Conservation (phyloP, 2,329 filamentous ascomycete species). For the Lachnellula subtilissima region DNA sequence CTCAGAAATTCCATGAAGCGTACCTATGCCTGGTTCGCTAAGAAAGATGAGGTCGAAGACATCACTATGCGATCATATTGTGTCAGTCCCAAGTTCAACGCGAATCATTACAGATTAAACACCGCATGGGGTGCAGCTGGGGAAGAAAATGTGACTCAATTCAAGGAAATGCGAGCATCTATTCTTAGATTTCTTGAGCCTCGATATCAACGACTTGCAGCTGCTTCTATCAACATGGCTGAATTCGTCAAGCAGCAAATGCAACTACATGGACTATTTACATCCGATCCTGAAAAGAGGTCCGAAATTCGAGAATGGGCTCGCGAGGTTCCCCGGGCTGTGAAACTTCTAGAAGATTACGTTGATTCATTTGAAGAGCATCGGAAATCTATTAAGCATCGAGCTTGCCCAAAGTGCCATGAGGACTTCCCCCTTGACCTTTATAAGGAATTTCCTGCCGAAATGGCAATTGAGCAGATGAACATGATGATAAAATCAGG, state of each 20-base stretch:
- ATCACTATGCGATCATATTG: neutral
- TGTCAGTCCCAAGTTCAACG: neutral
- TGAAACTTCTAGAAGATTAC: neutral
- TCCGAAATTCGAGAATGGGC: neutral
- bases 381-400: too few species aligned
- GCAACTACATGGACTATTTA: neutral
- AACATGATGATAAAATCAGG: neutral
- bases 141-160: neutral
- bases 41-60: too few species aligned
- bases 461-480: neutral
- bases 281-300: neutral
- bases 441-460: neutral
- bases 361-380: neutral
- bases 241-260: slow-evolving; percentile 1
- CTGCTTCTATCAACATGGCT: slow-evolving; percentile 1
- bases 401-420: too few species aligned
- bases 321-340: neutral
- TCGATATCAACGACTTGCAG: slow-evolving; percentile 5
- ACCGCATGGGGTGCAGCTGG: neutral
- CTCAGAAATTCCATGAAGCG: neutral
- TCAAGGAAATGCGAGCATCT: slow-evolving; percentile 3
- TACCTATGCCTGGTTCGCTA: too few species aligned
- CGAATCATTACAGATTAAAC: neutral
- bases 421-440: too few species aligned
- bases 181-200: slow-evolving; percentile 1